Evolutionary conservation across 116 monocot species (phyloP), one percentile per base, ranked within the genome.

Genomic region (Posidonia oceanica): DNA sequence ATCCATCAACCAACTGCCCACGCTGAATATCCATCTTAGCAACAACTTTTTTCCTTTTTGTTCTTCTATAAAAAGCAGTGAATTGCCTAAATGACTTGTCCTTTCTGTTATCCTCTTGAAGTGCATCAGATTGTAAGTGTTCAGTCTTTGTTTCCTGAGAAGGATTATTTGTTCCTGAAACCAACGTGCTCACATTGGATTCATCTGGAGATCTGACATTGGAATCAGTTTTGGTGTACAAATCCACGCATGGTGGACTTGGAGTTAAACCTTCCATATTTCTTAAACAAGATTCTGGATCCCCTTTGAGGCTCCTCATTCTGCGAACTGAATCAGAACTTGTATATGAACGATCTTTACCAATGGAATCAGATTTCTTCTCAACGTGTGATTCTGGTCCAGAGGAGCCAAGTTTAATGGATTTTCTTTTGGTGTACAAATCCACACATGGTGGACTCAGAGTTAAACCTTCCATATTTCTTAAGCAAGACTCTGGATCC

Each of bases 21-120:
- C 38, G 56, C 36, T 39, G 36, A 36, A 29, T 4, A 69, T 64
- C 54, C 13, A n/a, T 59, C 21, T 67, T 17, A 8, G 22, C 12
- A 17, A 5, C 58, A 74, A 55, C 42, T 41, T 41, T 74, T 48
- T 16, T 67, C 57, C 41, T 59, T 59, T 67, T 74, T 29, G 67
- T 54, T 59, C 74, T 74, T 67, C 66, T 41, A 54, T 36, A 59
- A 54, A 74, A 74, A 54, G 55, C 57, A 48, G 23, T 40, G 14
- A 74, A 74, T 16, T 56, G 57, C 18, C 20, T 21, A 36, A 52
- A 3, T 16, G 5, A 2, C 20, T 61, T n/a, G 20, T 67, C 42
- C 48, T 67, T 57, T 67, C 42, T 42, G 22, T 74, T 61, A 21
- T 44, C 15, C 59, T 67, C 41, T 64, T 64, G 40, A 67, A 52